Conservation (phyloP, 139 green algal genomes). For the Chlorella ohadii region DNA sequence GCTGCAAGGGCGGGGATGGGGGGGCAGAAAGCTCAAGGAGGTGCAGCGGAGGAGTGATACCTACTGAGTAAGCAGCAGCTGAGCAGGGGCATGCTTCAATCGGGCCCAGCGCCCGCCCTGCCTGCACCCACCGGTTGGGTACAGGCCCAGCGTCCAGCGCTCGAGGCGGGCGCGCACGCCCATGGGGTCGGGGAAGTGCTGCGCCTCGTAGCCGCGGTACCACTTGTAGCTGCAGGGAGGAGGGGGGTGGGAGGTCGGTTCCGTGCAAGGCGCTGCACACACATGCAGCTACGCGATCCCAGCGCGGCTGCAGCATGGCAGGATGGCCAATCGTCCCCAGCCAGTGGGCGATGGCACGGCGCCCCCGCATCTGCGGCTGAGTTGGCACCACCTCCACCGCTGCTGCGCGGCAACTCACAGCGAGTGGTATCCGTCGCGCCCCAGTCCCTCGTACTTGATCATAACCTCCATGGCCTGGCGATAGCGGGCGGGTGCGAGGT, state of each 20-base stretch:
- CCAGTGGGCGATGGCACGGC: no score
- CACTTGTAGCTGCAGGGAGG: conserved; percentile 60
- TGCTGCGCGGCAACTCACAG: no score
- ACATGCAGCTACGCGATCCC: no score
- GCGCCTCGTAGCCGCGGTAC: conserved; percentile 79
- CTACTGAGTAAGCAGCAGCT: no score
- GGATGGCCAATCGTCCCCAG: no score
- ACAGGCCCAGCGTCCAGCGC: conserved; percentile 70
- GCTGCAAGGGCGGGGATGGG: neutral
- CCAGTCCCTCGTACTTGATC: conserved; percentile 72
- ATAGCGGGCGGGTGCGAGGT: neutral
- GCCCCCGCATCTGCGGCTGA: no score
- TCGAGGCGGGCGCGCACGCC: conserved; percentile 64
- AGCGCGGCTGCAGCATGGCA: no score
- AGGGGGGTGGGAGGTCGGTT: neutral
- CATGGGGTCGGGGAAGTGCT: conserved; percentile 88
- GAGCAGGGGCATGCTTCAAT: no score
- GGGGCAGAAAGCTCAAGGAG: no score
- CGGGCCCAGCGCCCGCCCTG: neutral
- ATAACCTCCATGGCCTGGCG: conserved; percentile 68
- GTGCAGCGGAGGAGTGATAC: no score
- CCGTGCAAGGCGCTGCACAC: no score
- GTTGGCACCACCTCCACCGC: no score
- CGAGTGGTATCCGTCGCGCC: conserved; percentile 73
- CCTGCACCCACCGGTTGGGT: conserved; percentile 59